phyloP scores from a whole-genome alignment of 2,329 filamentous ascomycete genomes.

The Trichoderma sp. region DNA sequence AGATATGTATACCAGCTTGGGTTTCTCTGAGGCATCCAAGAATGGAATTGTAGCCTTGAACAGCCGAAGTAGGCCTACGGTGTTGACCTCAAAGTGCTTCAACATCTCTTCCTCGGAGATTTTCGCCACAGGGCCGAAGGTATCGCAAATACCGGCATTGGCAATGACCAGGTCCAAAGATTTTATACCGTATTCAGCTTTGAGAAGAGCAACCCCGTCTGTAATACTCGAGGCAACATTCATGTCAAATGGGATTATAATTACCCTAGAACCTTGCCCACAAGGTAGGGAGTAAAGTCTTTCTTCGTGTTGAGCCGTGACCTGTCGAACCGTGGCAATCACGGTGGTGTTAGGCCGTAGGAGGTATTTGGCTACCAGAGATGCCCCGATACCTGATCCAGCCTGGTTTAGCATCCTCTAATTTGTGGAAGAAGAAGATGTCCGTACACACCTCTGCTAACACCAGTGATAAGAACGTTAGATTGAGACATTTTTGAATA shows the following conservation, averaged over 20 bases:
- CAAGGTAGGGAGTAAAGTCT: neutral
- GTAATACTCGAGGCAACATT: neutral
- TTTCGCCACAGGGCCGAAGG: neutral
- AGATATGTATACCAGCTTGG: neutral
- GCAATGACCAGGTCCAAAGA: neutral
- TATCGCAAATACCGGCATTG: neutral
- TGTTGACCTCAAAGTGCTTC: neutral
- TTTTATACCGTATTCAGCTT: neutral
- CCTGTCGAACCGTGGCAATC: neutral
- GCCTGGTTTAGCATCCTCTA: neutral
- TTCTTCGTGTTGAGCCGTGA: neutral
- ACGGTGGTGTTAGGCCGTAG: neutral
- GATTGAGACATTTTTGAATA: neutral
- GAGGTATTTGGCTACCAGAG: neutral
- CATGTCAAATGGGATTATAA: neutral
- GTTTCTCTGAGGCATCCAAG: neutral
- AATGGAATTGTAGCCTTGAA: neutral
- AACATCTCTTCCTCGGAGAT: neutral
- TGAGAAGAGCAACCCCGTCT: neutral
- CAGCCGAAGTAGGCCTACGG: neutral
- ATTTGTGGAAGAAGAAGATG: accelerated
- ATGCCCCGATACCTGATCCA: neutral
- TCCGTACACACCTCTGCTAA: neutral
- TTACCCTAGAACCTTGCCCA: neutral
- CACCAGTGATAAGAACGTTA: neutral